A percentile compares a stretch with the other conserved stretches of the same genome.
phyloP scores from a whole-genome alignment of 768 basidiomycete species.

The Amanita inopinata region DNA sequence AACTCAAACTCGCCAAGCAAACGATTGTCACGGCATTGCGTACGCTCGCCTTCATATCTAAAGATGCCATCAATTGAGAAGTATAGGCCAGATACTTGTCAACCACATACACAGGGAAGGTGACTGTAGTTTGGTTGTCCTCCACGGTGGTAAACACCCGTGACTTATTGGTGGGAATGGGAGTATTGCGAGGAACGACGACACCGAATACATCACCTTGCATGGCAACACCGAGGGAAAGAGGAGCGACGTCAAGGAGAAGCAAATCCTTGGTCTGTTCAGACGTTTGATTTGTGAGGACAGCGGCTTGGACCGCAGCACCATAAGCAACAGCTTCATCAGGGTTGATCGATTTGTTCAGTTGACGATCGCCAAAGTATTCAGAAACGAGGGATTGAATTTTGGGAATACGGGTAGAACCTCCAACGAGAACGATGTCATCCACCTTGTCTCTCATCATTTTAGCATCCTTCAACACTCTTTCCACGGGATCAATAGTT shows the following conservation, averaged over 20 bases:
- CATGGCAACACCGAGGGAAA: slow-evolving; percentile 99
- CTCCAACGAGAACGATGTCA: slow-evolving; percentile 99
- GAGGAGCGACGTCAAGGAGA: slow-evolving; percentile 95
- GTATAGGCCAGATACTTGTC: slow-evolving; percentile 1
- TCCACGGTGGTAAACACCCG: slow-evolving; percentile 99
- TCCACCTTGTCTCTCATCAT: slow-evolving; percentile 96
- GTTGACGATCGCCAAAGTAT: slow-evolving; percentile 93
- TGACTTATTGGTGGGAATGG: slow-evolving; percentile 99
- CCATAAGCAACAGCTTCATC: slow-evolving; percentile 99
- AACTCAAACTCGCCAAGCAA: slow-evolving; percentile 99
- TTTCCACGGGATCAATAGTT: slow-evolving; percentile 96
- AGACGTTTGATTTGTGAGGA: slow-evolving; percentile 96
- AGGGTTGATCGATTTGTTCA: slow-evolving; percentile 99
- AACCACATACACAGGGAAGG: slow-evolving; percentile 85
- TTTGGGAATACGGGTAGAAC: slow-evolving; percentile 99
- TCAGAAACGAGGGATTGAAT: slow-evolving; percentile 97
- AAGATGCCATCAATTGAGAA: slow-evolving; percentile 6
- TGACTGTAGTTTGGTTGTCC: slow-evolving; percentile 99
- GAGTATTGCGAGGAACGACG: slow-evolving; percentile 98
- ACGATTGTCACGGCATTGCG: slow-evolving; percentile 98
- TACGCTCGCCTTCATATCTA: slow-evolving; percentile 98
- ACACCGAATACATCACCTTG: slow-evolving; percentile 99
- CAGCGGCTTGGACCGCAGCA: slow-evolving; percentile 98
- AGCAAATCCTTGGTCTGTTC: slow-evolving; percentile 98
- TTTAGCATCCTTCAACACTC: slow-evolving; percentile 98